Conservation (phyloP, 768 basidiomycete species). For the Lepiota venenata region DNA sequence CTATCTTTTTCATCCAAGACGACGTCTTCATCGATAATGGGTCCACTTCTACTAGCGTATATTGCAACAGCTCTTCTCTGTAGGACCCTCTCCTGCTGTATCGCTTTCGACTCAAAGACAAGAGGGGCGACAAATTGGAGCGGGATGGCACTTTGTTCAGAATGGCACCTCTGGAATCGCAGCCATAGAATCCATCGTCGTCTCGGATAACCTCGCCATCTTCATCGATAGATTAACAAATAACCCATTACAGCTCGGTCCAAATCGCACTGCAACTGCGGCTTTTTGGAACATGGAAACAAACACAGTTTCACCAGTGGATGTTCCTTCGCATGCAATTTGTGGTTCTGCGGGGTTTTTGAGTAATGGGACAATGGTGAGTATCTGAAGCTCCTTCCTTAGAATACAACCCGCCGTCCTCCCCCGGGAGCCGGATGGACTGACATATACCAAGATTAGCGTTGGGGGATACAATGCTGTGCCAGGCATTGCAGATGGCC, state of each 20-base stretch:
- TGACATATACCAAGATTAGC: conserved; percentile 19
- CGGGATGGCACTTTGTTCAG: conserved; percentile 25
- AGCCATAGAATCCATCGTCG: conserved; percentile 25
- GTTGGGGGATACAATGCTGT: conserved; percentile 28
- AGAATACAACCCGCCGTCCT: not conserved
- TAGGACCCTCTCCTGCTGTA: not conserved
- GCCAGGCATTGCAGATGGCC: conserved; percentile 29
- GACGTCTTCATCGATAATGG: no score
- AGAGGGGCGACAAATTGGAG: conserved; percentile 6
- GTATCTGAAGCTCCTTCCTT: not conserved
- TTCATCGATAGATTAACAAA: conserved; percentile 28
- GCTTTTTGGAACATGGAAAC: conserved; percentile 40
- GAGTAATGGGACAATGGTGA: conserved; percentile 38
- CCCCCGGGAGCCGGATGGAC: not conserved
- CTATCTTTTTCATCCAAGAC: no score
- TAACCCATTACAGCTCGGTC: conserved; percentile 35
- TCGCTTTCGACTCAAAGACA: not conserved
- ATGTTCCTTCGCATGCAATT: conserved; percentile 33
- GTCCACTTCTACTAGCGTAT: no score
- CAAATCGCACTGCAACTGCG: conserved; percentile 41
- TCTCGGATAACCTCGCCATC: conserved; percentile 25
- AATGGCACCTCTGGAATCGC: conserved; percentile 25
- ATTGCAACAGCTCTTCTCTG: no score
- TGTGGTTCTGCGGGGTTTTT: conserved; percentile 40
- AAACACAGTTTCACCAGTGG: conserved; percentile 29